Conservation (phyloP, 2,329 filamentous ascomycete species). For the Epichloe aotearoae region DNA sequence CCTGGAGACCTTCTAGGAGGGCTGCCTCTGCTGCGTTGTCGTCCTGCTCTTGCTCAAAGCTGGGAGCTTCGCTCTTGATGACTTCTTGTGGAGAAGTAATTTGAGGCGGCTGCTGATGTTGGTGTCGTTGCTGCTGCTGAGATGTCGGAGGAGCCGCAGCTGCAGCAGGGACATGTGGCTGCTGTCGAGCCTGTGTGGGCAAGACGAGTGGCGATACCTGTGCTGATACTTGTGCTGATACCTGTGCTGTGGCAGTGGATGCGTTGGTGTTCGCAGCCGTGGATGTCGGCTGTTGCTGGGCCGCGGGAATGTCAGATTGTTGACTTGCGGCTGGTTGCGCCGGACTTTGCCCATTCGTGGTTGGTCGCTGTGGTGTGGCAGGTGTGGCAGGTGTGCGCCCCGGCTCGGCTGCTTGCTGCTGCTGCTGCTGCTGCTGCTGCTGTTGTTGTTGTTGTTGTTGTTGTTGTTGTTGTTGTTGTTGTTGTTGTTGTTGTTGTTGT, state of each 20-base stretch:
- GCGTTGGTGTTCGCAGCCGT: background rate
- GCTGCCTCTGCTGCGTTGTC: slow-evolving; percentile 23
- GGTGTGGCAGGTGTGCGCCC: background rate
- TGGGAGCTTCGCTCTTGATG: slow-evolving; percentile 11
- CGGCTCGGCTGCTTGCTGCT: slow-evolving; percentile 9
- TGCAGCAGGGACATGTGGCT: background rate
- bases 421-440: no score
- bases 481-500: slow-evolving; percentile 6
- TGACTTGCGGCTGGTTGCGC: background rate
- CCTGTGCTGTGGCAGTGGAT: background rate
- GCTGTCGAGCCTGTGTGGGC: background rate
- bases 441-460: slow-evolving; percentile 8
- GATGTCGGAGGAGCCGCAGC: background rate
- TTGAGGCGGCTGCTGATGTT: slow-evolving; percentile 3
- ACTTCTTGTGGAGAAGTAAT: slow-evolving; percentile 10
- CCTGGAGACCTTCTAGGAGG: slow-evolving; percentile 22
- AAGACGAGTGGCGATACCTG: background rate
- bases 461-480: slow-evolving; percentile 7
- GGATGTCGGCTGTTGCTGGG: background rate
- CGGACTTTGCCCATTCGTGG: background rate
- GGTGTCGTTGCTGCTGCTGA: background rate
- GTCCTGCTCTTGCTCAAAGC: slow-evolving; percentile 10
- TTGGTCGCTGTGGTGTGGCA: slow-evolving; percentile 1
- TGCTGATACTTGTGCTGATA: background rate
- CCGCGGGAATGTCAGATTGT: background rate